These are phyloP conservation scores for Dimargaris xerosporica DNA, from an alignment of 192 early-diverging fungal species.

Conservation along the genomic window DNA sequence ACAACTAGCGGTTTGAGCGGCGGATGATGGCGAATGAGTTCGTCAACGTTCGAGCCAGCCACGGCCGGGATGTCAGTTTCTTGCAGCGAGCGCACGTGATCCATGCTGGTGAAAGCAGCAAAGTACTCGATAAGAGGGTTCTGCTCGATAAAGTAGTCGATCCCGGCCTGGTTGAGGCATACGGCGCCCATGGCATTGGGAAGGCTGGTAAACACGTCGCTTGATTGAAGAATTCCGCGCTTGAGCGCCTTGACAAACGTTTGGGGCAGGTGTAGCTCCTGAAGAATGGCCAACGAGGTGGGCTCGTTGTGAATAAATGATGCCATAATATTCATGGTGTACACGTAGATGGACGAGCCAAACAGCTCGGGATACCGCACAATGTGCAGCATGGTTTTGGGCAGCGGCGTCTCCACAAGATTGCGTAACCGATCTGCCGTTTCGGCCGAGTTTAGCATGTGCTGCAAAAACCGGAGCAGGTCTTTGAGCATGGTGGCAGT, in stretches of 20 bases:
- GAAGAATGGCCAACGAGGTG: conserved; percentile 81
- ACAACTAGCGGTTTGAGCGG: conserved; percentile 58
- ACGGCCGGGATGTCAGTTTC: conserved; percentile 74
- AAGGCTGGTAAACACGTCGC: conserved; percentile 62
- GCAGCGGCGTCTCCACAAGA: conserved; percentile 77
- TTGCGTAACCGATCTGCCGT: conserved; percentile 85
- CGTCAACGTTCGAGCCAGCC: conserved; percentile 79
- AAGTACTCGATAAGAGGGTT: conserved; percentile 62
- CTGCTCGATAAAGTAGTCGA: conserved; percentile 64
- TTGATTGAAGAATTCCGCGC: conserved; percentile 56
- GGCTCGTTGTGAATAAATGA: conserved; percentile 98
- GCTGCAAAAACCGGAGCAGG: conserved; percentile 79
- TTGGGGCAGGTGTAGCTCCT: conserved; percentile 79
- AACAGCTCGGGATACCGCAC: conserved; percentile 62
- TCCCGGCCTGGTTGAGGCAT: conserved; percentile 74
- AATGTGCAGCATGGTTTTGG: conserved; percentile 51
- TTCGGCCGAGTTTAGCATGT: conserved; percentile 89
- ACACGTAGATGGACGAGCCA: conserved; percentile 68
- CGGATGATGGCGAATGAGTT: conserved; percentile 93
- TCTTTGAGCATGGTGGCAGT: conserved; percentile 64
- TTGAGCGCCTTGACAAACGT: conserved; percentile 57
- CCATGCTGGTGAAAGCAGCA: conserved; percentile 52
- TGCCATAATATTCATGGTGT: conserved; percentile 83
- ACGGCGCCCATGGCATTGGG: conserved; percentile 93
- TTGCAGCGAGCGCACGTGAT: conserved; percentile 59